These are phyloP conservation scores for Trichoderma harzianum DNA, from an alignment of 2,329 filamentous ascomycete genomes.

Conservation along the genomic window DNA sequence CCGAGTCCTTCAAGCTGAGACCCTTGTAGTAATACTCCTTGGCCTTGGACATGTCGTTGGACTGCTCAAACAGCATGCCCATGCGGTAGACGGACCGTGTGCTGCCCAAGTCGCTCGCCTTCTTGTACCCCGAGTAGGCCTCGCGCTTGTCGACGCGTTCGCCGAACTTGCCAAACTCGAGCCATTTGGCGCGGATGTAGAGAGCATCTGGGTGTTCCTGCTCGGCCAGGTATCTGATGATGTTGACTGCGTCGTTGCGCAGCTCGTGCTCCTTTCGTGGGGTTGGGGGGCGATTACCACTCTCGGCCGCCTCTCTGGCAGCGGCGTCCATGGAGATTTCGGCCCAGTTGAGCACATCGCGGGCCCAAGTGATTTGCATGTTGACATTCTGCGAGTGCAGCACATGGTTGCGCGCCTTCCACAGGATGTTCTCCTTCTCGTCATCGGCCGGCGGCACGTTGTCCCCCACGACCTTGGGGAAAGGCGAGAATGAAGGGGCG, in stretches of 20 bases:
- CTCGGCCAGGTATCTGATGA: slow-evolving; percentile 83
- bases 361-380: slow-evolving; percentile 95
- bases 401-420: slow-evolving; percentile 77
- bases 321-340: slow-evolving; percentile 79
- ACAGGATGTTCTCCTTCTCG: slow-evolving; percentile 85
- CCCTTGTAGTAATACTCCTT: slow-evolving; percentile 87
- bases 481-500: slow-evolving; percentile 81
- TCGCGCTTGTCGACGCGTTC: slow-evolving; percentile 89
- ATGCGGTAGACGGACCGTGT: slow-evolving; percentile 91
- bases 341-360: slow-evolving; percentile 85
- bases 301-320: slow-evolving; percentile 54
- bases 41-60: slow-evolving; percentile 87
- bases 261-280: slow-evolving; percentile 87
- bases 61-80: slow-evolving; percentile 96
- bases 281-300: slow-evolving; percentile 62
- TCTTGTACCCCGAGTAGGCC: slow-evolving; percentile 81
- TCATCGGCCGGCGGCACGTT: slow-evolving; percentile 93
- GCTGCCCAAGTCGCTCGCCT: slow-evolving; percentile 83
- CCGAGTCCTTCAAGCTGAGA: slow-evolving; percentile 77
- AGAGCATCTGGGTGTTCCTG: slow-evolving; percentile 91
- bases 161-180: slow-evolving; percentile 96
- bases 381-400: slow-evolving; percentile 91
- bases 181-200: slow-evolving; percentile 94
- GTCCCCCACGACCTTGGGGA: slow-evolving; percentile 79
- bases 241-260: slow-evolving; percentile 83